Base-by-base conservation (phyloP, 257 asterid species). In the Scutellaria baicalensis region DNA sequence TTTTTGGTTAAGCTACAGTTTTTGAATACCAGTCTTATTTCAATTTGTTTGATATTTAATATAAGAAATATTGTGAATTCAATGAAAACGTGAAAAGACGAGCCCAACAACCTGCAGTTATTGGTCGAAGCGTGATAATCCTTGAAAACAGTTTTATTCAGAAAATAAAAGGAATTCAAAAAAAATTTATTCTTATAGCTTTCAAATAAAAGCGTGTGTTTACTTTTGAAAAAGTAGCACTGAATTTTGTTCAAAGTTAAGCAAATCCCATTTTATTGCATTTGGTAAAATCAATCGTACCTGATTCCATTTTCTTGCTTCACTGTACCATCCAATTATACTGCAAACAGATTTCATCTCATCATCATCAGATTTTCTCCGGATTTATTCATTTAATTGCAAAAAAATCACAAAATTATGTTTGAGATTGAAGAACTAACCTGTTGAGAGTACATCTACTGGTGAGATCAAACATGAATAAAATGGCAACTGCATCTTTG, bases 381-480 rank as follows among this genome's bases (percentile, higher is more conserved):
- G n/a, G n/a, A n/a, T n/a, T n/a, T n/a, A n/a, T n/a, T n/a, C n/a
- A n/a, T n/a, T n/a, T n/a, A 33, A 14, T 14, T 27, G 4, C 2
- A 27, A 27, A 27, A 27, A 1, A 27, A 16, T 11, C 6, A 36
- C 5, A 35, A 3, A 38, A 14, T 14, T 45, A n/a, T n/a, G n/a
- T n/a, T n/a, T n/a, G n/a, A n/a, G n/a, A n/a, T 12, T 16, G 14
- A 1, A 58, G 1, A 38, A 21, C 9, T 0, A 71, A 89, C 97
- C 85, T 86, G 79, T 82, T 86, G 20, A 92, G 79, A 18, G 98
- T 88, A 38, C 85, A 76, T 40, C 97, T 78, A 50, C 88, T 90
- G 54, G 97, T 92, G 27, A 92, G 98, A 84, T 92, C 98, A 42
- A 92, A 92, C 98, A 92, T 92, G 68, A 88, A 86, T 40, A 92